Conservation (phyloP, 1,284 basidiomycete genomes). For the Fomitopsis palustris region DNA sequence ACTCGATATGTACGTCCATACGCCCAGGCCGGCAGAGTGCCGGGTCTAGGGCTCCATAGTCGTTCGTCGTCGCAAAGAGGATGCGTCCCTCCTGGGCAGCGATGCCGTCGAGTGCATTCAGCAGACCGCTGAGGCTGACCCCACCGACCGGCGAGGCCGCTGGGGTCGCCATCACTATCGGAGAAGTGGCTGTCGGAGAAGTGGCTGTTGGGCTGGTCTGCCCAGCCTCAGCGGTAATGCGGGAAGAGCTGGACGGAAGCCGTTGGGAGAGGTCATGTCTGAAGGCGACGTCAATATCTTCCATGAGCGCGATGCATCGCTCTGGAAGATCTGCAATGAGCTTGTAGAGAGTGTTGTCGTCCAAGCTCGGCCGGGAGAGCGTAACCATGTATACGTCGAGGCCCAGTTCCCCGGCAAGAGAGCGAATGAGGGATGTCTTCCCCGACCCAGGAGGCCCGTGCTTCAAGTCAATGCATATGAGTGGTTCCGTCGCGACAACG, state of each 20-base stretch:
- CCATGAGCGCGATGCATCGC: constrained; percentile 73
- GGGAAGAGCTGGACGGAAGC: not conserved
- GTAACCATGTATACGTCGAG: constrained; percentile 75
- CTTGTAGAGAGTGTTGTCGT: constrained; percentile 58
- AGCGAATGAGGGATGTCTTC: constrained; percentile 73
- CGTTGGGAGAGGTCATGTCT: constrained; percentile 34
- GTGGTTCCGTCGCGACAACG: not conserved
- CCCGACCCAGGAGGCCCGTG: constrained; percentile 74
- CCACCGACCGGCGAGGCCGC: constrained; percentile 22
- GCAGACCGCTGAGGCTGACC: constrained; percentile 65
- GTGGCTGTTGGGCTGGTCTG: not conserved
- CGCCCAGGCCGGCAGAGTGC: constrained; percentile 74
- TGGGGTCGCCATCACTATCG: not conserved
- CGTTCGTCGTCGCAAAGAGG: constrained; percentile 76
- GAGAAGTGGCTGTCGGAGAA: not conserved
- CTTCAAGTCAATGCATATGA: constrained; percentile 24
- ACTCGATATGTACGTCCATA: constrained; percentile 74
- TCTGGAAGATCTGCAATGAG: constrained; percentile 65
- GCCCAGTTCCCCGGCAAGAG: constrained; percentile 71
- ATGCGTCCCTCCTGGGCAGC: constrained; percentile 74
- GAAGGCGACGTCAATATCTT: constrained; percentile 78
- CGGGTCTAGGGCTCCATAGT: constrained; percentile 63
- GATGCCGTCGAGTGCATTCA: constrained; percentile 75
- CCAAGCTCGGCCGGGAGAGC: constrained; percentile 61
- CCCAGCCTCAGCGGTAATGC: too few relatives aligned